A percentile compares a stretch with the other conserved stretches of the same genome.
These are phyloP conservation scores for Lyophyllum decastes DNA, from an alignment of 768 basidiomycete species.

Conservation along the genomic window DNA sequence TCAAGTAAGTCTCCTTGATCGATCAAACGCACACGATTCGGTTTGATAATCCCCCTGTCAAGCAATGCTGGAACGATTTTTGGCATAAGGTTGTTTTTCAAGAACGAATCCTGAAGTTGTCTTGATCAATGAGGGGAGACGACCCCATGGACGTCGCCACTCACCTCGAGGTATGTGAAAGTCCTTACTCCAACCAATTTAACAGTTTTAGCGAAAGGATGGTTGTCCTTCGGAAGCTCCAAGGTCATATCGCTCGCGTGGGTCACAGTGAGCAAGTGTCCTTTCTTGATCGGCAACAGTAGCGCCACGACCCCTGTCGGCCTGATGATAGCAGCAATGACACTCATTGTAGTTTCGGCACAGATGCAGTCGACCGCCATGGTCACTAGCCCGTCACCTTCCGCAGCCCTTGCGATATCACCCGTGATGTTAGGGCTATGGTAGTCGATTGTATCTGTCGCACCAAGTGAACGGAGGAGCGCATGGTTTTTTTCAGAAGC, in stretches of 20 bases:
- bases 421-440: constrained; percentile 25
- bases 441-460: constrained; percentile 37
- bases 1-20: constrained; percentile 44
- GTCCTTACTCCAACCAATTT: constrained; percentile 41
- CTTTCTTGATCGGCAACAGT: constrained; percentile 48
- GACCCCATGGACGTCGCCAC: constrained; percentile 9
- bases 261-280: constrained; percentile 32
- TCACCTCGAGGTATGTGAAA: constrained; percentile 40
- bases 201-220: constrained; percentile 37
- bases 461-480: constrained; percentile 31
- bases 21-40: constrained; percentile 40
- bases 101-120: background rate
- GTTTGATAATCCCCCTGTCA: constrained; percentile 36
- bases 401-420: constrained; percentile 29
- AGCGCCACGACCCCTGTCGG: constrained; percentile 41
- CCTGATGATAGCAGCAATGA: constrained; percentile 37
- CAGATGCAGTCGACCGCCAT: constrained; percentile 35
- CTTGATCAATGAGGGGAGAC: background rate
- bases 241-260: constrained; percentile 28
- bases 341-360: constrained; percentile 32
- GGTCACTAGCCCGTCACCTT: constrained; percentile 25
- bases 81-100: constrained; percentile 46
- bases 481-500: constrained; percentile 31
- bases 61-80: constrained; percentile 46
- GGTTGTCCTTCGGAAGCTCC: constrained; percentile 34